Evolutionary conservation across 1,139 yeast species (phyloP).

Genomic region (Geotrichum restrictum): DNA sequence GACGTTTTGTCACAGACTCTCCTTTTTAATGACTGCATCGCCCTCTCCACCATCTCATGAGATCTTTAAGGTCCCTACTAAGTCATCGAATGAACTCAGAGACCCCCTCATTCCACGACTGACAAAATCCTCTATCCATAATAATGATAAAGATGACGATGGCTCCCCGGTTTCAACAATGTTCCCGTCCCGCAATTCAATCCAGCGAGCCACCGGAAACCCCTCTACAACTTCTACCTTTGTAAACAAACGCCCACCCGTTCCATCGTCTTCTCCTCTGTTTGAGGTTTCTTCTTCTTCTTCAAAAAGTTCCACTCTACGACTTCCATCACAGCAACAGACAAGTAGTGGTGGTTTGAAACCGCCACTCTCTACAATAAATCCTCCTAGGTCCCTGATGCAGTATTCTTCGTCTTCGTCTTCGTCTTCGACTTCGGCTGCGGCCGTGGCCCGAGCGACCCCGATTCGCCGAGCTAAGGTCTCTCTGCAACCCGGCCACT

Average conservation of each 20-base stretch:
- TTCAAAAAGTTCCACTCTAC: not conserved
- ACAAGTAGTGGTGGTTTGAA: not conserved
- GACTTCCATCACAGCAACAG: not conserved
- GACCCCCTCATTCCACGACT: too few species aligned
- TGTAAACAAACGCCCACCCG: slow-evolving; percentile 3
- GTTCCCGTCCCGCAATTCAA: slow-evolving; percentile 13
- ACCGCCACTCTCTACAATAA: slow-evolving; percentile 8
- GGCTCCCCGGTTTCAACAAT: slow-evolving; percentile 1
- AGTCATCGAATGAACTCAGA: too few species aligned
- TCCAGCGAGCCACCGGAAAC: slow-evolving; percentile 7
- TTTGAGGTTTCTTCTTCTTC: too few species aligned
- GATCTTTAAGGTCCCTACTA: too few species aligned
- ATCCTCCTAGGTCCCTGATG: slow-evolving; percentile 14
- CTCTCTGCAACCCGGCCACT: slow-evolving; percentile 68
- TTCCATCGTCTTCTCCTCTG: not conserved
- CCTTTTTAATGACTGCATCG: too few species aligned
- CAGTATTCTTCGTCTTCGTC: slow-evolving; percentile 1
- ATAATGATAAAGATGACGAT: too few species aligned
- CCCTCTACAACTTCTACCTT: not conserved
- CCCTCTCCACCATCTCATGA: too few species aligned
- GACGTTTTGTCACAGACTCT: too few species aligned
- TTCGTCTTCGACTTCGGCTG: not conserved
- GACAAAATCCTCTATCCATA: too few species aligned
- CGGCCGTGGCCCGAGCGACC: slow-evolving; percentile 9
- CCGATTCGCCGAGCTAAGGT: slow-evolving; percentile 45